Evolutionary conservation across 2,329 filamentous ascomycete species (phyloP).

Genomic region (Microdochium nivale): DNA sequence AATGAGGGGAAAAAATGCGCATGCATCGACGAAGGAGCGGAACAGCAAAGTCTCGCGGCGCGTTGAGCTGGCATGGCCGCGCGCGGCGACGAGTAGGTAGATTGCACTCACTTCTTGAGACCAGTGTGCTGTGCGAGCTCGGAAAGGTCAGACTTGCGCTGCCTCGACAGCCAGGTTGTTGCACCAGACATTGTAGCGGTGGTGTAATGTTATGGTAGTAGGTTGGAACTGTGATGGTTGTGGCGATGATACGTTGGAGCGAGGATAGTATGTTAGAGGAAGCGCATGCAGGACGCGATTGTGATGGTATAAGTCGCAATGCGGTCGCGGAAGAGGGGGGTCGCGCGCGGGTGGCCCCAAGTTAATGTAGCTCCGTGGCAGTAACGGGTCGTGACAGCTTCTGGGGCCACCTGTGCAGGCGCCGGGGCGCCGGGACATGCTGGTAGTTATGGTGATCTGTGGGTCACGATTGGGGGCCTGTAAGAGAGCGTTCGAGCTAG

Average conservation of each 20-base stretch:
- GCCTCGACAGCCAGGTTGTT: constrained; percentile 67
- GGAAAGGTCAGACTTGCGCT: constrained; percentile 74
- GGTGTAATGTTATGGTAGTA: background rate
- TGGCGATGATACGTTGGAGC: background rate
- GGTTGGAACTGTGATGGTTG: background rate
- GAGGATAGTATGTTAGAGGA: background rate
- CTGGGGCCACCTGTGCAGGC: background rate
- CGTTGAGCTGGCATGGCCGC: background rate
- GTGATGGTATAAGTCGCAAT: background rate
- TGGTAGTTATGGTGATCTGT: background rate
- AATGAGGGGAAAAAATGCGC: no score
- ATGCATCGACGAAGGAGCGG: background rate
- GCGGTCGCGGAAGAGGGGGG: background rate
- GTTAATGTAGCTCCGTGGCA: background rate
- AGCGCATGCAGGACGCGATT: background rate
- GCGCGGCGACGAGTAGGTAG: constrained; percentile 5
- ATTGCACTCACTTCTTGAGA: constrained; percentile 67
- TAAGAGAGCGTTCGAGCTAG: background rate
- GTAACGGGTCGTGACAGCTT: background rate
- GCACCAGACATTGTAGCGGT: constrained; percentile 47
- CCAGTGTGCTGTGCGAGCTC: constrained; percentile 65
- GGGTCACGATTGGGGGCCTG: background rate
- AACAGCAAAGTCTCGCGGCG: background rate
- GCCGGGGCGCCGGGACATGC: background rate
- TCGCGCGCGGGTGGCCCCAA: background rate